Evolutionary conservation across 2,329 filamentous ascomycete genomes (phyloP), one percentile per base, ranked within the genome.

Genomic region (Cytospora mali): DNA sequence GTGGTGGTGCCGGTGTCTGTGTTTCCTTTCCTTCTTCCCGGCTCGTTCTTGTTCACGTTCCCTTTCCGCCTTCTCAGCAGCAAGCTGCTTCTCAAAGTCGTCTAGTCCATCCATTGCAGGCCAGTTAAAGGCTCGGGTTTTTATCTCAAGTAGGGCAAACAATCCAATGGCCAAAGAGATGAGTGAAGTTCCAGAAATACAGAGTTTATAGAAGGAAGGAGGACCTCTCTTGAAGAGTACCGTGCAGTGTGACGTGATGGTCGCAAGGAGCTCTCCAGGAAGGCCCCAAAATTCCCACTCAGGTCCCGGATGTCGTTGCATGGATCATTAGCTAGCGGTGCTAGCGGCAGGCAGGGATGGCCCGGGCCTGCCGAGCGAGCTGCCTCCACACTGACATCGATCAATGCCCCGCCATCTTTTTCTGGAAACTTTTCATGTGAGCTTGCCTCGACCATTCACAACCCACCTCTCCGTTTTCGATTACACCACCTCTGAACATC

Each of bases 61-160:
- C 7, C 69, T 66, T 64, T 74, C 72, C 1, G 69, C 71, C 64
- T 68, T 77, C 63, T 73, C 75, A 51, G 54, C 77, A 69, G 73
- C 76, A 68, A 71, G 75, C 67, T 71, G 66, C 71, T 69, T 80
- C 71, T 74, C 77, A 67, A 75, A 75, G 7, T 73, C 73, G 23
- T 74, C 71, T 1, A 75, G 68, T 35, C 72, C 67, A 42, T 69
- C 69, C 68, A 69, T 69, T 50, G 31, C 42, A 13, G 23, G n/a
- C 16, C 9, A 23, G 6, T 14, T 0, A 4, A 23, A 23, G 42
- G 42, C 42, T n/a, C 16, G 7, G 9, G 4, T 39, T 2, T 39
- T 39, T 3, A 23, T 5, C 42, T 23, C 42, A 46, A 23, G 10
- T 13, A 21, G 10, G n/a, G 42, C n/a, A 23, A 21, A 23, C 7